A percentile compares a stretch with the other conserved stretches of the same genome.
These are phyloP conservation scores for Clonostachys solani DNA, from an alignment of 2,329 filamentous ascomycete genomes.

Conservation along the genomic window DNA sequence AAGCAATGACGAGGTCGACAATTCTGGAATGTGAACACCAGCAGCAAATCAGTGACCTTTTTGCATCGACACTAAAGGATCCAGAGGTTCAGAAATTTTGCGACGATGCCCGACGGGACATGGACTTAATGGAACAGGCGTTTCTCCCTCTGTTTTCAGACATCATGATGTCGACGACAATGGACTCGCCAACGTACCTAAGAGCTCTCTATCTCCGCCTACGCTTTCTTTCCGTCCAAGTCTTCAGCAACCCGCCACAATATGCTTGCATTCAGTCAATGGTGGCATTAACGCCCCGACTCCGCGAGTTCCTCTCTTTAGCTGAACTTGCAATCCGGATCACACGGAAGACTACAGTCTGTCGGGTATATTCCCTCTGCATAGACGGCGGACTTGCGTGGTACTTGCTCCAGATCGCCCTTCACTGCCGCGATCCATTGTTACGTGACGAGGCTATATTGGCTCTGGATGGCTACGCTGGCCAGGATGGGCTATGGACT, in stretches of 20 bases:
- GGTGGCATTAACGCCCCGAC: slow-evolving; percentile 14
- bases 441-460: slow-evolving; percentile 21
- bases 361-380: neutral
- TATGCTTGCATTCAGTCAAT: slow-evolving; percentile 14
- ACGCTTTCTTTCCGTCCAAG: slow-evolving; percentile 15
- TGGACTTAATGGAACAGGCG: slow-evolving; percentile 12
- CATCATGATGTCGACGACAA: slow-evolving; percentile 14
- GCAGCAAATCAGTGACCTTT: no score
- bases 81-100: no score
- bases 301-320: slow-evolving; percentile 24
- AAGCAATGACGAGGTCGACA: no score
- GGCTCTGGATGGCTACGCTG: slow-evolving; percentile 23
- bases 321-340: slow-evolving; percentile 14
- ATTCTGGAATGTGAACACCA: no score
- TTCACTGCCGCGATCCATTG: slow-evolving; percentile 23
- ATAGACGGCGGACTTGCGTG: slow-evolving; percentile 20
- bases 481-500: slow-evolving; percentile 24
- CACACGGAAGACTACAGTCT: neutral
- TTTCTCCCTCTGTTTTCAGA: slow-evolving; percentile 24
- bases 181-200: slow-evolving; percentile 16
- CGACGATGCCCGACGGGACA: no score
- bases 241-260: slow-evolving; percentile 18
- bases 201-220: slow-evolving; percentile 25
- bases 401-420: slow-evolving; percentile 11
- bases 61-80: no score